These are phyloP conservation scores for Blastobotrys muscicola DNA, from an alignment of 805 yeast genomes.

Conservation along the genomic window DNA sequence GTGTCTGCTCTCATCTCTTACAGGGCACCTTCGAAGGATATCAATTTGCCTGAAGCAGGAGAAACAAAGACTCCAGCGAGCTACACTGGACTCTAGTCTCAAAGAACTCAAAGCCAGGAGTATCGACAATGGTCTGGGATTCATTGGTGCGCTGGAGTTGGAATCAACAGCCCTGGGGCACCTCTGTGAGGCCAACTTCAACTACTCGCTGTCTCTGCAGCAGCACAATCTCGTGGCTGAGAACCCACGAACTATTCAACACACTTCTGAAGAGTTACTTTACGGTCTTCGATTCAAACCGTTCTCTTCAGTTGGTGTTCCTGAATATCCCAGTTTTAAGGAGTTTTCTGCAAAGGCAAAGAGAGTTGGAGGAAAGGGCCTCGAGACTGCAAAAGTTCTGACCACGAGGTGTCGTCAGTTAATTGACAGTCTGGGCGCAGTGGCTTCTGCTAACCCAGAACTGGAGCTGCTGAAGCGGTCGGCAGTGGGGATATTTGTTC, in stretches of 20 bases:
- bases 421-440: constrained; percentile 11
- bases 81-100: neutral
- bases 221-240: constrained; percentile 2
- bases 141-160: constrained; percentile 22
- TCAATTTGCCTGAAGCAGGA: constrained; percentile 22
- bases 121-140: constrained; percentile 9
- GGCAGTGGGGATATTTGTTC: constrained; percentile 9
- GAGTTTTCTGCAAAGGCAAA: constrained; percentile 18
- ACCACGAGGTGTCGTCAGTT: constrained; percentile 15
- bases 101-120: too few species aligned
- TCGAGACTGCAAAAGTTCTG: constrained; percentile 16
- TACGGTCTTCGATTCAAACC: constrained; percentile 65
- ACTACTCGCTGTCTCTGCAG: constrained; percentile 14
- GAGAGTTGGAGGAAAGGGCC: constrained; percentile 5
- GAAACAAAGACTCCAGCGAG: constrained; percentile 13
- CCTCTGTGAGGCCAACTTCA: constrained; percentile 25
- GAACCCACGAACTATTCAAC: constrained; percentile 6
- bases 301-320: constrained; percentile 71
- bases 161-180: constrained; percentile 25
- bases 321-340: constrained; percentile 47
- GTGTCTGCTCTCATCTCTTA: constrained; percentile 34
- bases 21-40: constrained; percentile 39
- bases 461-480: constrained; percentile 15
- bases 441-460: constrained; percentile 16
- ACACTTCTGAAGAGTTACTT: constrained; percentile 25